phyloP scores from a whole-genome alignment of 768 basidiomycete species.

The Amanita jacksonii region DNA sequence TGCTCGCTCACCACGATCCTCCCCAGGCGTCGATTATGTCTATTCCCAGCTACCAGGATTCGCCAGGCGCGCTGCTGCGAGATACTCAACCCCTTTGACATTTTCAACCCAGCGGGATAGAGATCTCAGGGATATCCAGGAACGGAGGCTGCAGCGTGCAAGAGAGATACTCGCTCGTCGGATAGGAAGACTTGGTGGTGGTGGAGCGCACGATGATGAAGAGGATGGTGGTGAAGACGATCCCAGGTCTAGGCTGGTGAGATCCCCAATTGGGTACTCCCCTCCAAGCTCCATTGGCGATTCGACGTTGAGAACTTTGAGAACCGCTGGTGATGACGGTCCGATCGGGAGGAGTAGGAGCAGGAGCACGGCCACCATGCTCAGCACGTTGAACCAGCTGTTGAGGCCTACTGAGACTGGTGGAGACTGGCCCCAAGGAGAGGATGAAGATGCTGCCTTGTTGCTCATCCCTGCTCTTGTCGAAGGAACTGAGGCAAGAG shows the following conservation, averaged over 20 bases:
- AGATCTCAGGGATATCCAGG: constrained; percentile 5
- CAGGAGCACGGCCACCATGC: neutral
- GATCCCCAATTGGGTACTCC: constrained; percentile 20
- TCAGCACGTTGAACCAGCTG: neutral
- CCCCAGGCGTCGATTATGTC: constrained; percentile 6
- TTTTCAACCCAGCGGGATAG: constrained; percentile 7
- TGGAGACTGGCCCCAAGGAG: constrained; percentile 4
- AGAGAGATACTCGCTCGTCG: neutral
- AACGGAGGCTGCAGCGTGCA: constrained; percentile 3
- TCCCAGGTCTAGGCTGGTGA: neutral
- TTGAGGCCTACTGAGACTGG: neutral
- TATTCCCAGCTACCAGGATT: constrained; percentile 9
- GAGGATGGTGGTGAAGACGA: neutral
- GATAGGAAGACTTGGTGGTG: neutral
- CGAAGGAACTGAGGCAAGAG: constrained; percentile 5
- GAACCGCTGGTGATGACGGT: constrained; percentile 16
- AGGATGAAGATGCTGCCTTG: constrained; percentile 26
- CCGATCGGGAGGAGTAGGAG: constrained; percentile 9
- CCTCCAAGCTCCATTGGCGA: constrained; percentile 34
- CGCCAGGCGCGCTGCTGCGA: neutral
- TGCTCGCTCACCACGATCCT: constrained; percentile 1
- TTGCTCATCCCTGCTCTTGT: constrained; percentile 5
- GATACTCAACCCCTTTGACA: constrained; percentile 6
- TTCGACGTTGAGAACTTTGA: constrained; percentile 34
- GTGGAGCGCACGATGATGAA: neutral